A percentile compares a stretch with the other conserved stretches of the same genome.
phyloP scores from a whole-genome alignment of 176 grass and related monocot genomes.

The Avena eriantha region DNA sequence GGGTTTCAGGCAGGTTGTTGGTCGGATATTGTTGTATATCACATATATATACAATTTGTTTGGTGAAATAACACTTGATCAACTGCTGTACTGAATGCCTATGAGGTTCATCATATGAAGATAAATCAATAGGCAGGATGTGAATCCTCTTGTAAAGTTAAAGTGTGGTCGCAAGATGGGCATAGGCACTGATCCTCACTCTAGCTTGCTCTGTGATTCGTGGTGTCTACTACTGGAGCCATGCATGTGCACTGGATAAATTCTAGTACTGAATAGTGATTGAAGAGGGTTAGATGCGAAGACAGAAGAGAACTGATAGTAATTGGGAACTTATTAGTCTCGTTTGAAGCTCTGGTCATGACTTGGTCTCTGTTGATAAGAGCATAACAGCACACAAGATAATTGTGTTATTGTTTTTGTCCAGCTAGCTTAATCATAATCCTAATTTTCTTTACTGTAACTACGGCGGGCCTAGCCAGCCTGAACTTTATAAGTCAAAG shows the following conservation, averaged over 20 bases:
- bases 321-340: slow-evolving; percentile 5
- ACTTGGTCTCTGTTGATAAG: neutral
- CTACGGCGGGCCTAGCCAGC: no score
- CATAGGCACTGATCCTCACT: neutral
- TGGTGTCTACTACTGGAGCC: slow-evolving; percentile 1
- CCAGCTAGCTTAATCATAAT: neutral
- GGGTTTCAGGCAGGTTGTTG: slow-evolving; percentile 2
- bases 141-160: slow-evolving; percentile 2
- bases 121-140: slow-evolving; percentile 14
- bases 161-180: neutral
- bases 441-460: no score
- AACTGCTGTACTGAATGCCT: slow-evolving; percentile 2
- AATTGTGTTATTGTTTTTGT: slow-evolving; percentile 17
- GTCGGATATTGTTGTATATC: slow-evolving; percentile 3
- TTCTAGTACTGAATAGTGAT: slow-evolving; percentile 10
- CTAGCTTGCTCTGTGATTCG: neutral
- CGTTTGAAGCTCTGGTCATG: neutral
- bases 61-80: slow-evolving; percentile 3
- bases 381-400: neutral
- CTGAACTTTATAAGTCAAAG: no score
- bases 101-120: slow-evolving; percentile 25
- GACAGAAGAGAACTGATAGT: neutral
- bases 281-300: neutral
- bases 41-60: slow-evolving; percentile 25
- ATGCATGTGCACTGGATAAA: neutral